Conservation (phyloP, 1,139 yeast species). For the Debaryomyces fabryi region DNA sequence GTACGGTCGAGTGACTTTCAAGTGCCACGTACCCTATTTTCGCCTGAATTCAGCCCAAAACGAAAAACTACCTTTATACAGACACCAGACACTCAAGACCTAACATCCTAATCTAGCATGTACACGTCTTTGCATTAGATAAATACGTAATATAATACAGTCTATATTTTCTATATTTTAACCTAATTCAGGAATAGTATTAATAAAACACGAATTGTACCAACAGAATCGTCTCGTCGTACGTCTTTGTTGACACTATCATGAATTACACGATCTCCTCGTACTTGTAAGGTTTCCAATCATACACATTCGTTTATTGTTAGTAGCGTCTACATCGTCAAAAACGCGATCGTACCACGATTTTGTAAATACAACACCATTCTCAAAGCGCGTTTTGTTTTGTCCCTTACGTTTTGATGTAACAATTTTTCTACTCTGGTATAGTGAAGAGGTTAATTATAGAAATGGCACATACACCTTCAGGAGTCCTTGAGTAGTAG, state of each 20-base stretch:
- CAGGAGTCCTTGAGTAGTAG: background rate
- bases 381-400: slow-evolving; percentile 6
- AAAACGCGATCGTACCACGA: slow-evolving; percentile 6
- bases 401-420: slow-evolving; percentile 6
- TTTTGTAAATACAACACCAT: background rate
- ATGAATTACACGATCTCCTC: background rate
- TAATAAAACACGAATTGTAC: background rate
- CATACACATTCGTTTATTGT: background rate
- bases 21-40: background rate
- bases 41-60: background rate
- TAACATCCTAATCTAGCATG: background rate
- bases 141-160: background rate
- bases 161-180: background rate
- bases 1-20: background rate
- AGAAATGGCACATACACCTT: background rate
- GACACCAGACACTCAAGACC: background rate
- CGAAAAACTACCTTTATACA: background rate
- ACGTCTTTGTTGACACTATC: background rate
- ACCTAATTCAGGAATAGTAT: background rate
- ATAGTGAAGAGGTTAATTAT: background rate
- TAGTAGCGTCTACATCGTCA: slow-evolving; percentile 1
- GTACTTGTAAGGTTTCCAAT: background rate
- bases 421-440: slow-evolving; percentile 1
- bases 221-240: background rate
- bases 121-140: background rate